Percentiles rank a stretch among this genome's conserved stretches.
Conservation (phyloP, 257 asterid species). For the Perilla frutescens region DNA sequence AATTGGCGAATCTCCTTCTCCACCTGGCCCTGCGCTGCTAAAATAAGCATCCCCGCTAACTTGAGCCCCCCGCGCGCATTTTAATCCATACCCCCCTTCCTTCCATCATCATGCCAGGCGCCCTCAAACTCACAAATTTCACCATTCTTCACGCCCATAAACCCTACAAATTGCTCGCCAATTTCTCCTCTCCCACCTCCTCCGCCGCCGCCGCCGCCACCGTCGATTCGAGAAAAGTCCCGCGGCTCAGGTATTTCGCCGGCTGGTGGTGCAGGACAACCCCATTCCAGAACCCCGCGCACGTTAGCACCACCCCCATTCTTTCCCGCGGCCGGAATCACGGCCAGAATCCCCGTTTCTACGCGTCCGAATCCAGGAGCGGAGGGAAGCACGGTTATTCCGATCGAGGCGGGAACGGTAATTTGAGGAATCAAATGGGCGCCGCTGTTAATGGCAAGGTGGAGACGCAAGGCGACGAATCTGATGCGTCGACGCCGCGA, state of each 20-base stretch:
- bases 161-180: conserved; percentile 50
- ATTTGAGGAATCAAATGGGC: conserved; percentile 58
- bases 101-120: conserved; percentile 62
- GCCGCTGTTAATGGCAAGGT: conserved; percentile 52
- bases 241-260: conserved; percentile 40
- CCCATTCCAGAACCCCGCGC: conserved; percentile 44
- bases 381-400: conserved; percentile 24
- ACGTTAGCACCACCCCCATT: conserved; percentile 32
- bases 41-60: conserved; percentile 56
- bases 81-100: conserved; percentile 39
- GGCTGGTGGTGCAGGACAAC: conserved; percentile 57
- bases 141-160: conserved; percentile 52
- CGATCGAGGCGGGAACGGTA: conserved; percentile 36
- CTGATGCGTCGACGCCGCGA: conserved; percentile 36
- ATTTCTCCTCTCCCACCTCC: conserved; percentile 42
- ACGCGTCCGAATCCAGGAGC: conserved; percentile 38
- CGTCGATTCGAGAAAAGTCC: conserved; percentile 30
- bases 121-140: conserved; percentile 59
- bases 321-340: conserved; percentile 27
- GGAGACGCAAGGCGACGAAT: conserved; percentile 39
- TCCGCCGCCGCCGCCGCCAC: conserved; percentile 35
- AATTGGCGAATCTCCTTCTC: conserved; percentile 35
- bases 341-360: conserved; percentile 37
- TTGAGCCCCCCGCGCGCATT: conserved; percentile 54
- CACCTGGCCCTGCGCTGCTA: conserved; percentile 50